Percentiles rank a stretch among this genome's conserved stretches.
These are phyloP conservation scores for Coemansia biformis DNA, from an alignment of 192 early-diverging fungal genomes.

Conservation along the genomic window DNA sequence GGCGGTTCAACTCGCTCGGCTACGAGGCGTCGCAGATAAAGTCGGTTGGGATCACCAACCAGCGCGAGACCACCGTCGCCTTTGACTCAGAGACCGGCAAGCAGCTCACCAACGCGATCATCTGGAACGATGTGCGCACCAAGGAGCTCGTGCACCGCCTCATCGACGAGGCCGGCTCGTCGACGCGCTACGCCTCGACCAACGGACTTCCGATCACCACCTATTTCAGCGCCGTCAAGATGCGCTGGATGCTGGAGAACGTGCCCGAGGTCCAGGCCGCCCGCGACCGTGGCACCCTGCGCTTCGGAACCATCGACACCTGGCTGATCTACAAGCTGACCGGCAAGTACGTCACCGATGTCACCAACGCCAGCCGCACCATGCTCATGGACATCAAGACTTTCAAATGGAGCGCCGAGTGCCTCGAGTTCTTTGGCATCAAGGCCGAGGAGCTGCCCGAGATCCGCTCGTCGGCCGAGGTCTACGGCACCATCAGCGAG, in stretches of 20 bases:
- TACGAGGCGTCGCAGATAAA: conserved; percentile 53
- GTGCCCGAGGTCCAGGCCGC: conserved; percentile 64
- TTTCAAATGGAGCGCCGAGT: conserved; percentile 73
- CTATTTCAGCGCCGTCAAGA: conserved; percentile 88
- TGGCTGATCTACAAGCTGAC: conserved; percentile 95
- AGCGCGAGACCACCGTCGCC: conserved; percentile 87
- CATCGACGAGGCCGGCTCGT: conserved; percentile 52
- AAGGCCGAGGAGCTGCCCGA: conserved; percentile 60
- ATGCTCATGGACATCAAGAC: conserved; percentile 89
- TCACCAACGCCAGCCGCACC: conserved; percentile 90
- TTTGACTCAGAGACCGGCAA: conserved; percentile 80
- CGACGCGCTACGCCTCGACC: conserved; percentile 48
- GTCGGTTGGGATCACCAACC: conserved; percentile 89
- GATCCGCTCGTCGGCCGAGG: conserved; percentile 75
- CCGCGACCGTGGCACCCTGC: conserved; percentile 63
- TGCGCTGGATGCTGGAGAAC: conserved; percentile 90
- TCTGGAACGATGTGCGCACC: conserved; percentile 89
- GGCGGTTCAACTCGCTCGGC: conserved; percentile 61
- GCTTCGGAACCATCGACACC: conserved; percentile 88
- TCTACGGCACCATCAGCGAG: conserved; percentile 61
- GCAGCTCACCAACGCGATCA: conserved; percentile 79
- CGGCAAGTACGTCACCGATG: conserved; percentile 85
- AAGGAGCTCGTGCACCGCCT: conserved; percentile 63
- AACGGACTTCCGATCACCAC: conserved; percentile 88
- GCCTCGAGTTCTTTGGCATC: conserved; percentile 73